Conservation (phyloP, 1,284 basidiomycete genomes). For the Ceratobasidium sp. region DNA sequence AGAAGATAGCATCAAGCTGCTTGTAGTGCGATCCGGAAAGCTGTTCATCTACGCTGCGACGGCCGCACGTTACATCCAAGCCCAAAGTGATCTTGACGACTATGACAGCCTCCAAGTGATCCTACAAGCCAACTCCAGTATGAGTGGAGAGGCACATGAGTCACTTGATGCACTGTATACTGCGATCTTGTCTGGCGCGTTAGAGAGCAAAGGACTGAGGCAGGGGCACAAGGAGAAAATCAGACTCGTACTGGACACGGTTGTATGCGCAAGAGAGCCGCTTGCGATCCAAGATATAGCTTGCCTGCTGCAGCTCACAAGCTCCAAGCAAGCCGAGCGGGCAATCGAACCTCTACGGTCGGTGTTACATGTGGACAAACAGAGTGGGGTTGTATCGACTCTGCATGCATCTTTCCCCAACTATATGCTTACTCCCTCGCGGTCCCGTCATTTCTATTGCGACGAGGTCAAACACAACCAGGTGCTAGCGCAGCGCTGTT, state of each 20-base stretch:
- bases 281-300: neutral
- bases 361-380: neutral
- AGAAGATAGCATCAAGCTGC: neutral
- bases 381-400: neutral
- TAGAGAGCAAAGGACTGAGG: neutral
- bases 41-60: constrained; percentile 45
- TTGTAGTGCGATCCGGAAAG: neutral
- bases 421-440: neutral
- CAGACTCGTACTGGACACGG: neutral
- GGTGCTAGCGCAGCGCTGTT: neutral
- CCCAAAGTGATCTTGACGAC: neutral
- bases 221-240: neutral
- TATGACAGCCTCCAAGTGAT: neutral
- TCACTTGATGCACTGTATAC: neutral
- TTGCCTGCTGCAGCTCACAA: neutral
- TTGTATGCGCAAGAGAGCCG: constrained; percentile 11
- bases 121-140: neutral
- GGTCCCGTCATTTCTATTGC: neutral
- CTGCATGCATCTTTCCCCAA: constrained; percentile 12
- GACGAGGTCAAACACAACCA: neutral
- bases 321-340: neutral
- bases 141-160: neutral
- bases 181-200: neutral
- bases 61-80: constrained; percentile 9
- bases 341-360: neutral